phyloP scores from a whole-genome alignment of 441 rosid species.

The Corymbia calophylla region DNA sequence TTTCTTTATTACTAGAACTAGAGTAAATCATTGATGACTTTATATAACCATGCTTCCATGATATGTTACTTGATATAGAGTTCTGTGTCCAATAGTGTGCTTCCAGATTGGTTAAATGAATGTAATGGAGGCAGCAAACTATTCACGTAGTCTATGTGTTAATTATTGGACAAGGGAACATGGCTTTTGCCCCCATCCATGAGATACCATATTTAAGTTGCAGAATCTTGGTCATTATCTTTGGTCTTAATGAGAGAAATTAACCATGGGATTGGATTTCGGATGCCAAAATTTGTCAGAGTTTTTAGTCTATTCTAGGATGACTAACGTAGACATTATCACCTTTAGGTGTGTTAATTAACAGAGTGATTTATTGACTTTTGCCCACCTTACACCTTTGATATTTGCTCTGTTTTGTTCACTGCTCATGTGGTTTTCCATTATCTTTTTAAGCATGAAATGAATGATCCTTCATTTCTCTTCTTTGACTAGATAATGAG shows the following conservation, averaged over 20 bases:
- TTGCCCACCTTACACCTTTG: neutral
- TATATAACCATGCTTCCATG: neutral
- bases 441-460: neutral
- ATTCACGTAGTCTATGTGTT: neutral
- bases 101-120: neutral
- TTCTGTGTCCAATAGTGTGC: neutral
- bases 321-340: neutral
- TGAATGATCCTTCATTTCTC: neutral
- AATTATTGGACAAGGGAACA: neutral
- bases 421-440: neutral
- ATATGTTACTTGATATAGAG: neutral
- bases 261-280: neutral
- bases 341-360: neutral
- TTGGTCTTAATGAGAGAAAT: neutral
- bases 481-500: neutral
- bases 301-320: neutral
- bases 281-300: neutral
- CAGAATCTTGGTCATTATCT: neutral
- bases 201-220: neutral
- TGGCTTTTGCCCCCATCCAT: neutral
- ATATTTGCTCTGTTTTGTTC: neutral
- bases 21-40: neutral
- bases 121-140: neutral
- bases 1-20: neutral
- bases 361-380: neutral